Evolutionary conservation across 73 alveolate genomes (phyloP).

Genomic region (Symbiodinium natans): DNA sequence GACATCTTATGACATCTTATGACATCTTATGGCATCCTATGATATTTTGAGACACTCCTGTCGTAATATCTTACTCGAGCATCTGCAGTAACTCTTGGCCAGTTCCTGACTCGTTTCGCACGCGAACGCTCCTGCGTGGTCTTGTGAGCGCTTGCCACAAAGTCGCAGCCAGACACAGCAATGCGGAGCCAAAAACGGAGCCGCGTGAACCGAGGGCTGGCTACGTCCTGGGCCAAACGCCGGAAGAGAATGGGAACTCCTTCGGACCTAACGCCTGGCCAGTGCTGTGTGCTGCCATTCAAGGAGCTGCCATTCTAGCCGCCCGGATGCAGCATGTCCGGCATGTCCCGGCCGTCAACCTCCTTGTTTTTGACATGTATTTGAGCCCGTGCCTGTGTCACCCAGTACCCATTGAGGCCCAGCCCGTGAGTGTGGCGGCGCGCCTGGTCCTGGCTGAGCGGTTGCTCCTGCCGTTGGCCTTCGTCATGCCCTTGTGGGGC

Average conservation of each 20-base stretch:
- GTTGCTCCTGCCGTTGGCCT: neutral
- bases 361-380: neutral
- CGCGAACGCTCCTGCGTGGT: too few relatives aligned
- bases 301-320: slow-evolving; percentile 22
- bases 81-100: too few relatives aligned
- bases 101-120: too few relatives aligned
- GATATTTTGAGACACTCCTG: neutral
- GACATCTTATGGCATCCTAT: neutral
- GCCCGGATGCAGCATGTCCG: neutral
- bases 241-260: neutral
- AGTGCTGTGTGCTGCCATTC: slow-evolving; percentile 23
- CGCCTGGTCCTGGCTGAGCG: slow-evolving; percentile 47
- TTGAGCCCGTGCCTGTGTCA: too few relatives aligned
- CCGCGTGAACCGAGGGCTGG: slow-evolving; percentile 3
- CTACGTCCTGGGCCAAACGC: neutral
- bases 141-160: too few relatives aligned
- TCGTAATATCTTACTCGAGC: too few relatives aligned
- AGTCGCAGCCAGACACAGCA: too few relatives aligned
- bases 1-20: neutral
- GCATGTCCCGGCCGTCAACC: neutral
- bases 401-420: too few relatives aligned
- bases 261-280: slow-evolving; percentile 39
- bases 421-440: slow-evolving; percentile 28
- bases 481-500: neutral
- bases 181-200: too few relatives aligned